These are phyloP conservation scores for Acanthamoeba culbertsoni DNA, from an alignment of 208 protist species.

Conservation along the genomic window DNA sequence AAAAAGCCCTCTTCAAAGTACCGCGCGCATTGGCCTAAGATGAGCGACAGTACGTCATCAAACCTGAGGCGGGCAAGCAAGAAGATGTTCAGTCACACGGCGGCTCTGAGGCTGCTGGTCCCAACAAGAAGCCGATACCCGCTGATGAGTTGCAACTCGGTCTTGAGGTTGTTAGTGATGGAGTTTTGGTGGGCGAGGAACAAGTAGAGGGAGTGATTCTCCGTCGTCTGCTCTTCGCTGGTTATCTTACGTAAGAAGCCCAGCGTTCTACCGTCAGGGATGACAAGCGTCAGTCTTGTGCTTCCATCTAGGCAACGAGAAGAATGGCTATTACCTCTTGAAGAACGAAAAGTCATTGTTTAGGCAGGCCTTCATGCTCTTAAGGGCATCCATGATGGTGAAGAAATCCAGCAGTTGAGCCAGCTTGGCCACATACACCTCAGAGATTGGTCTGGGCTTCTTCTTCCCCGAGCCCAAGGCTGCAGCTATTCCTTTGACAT, in stretches of 20 bases:
- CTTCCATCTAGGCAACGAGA: background rate
- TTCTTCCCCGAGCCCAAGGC: slow-evolving; percentile 63
- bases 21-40: slow-evolving; percentile 70
- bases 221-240: slow-evolving; percentile 78
- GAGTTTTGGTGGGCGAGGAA: slow-evolving; percentile 82
- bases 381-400: slow-evolving; percentile 80
- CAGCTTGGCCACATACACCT: slow-evolving; percentile 55
- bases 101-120: background rate
- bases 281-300: background rate
- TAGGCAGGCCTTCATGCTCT: slow-evolving; percentile 85
- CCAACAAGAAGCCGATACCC: slow-evolving; percentile 61
- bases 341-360: slow-evolving; percentile 87
- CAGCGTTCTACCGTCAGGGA: slow-evolving; percentile 57
- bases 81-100: background rate
- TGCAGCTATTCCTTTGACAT: slow-evolving; percentile 66
- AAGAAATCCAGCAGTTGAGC: slow-evolving; percentile 78
- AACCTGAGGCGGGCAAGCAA: slow-evolving; percentile 49
- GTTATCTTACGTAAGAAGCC: slow-evolving; percentile 74
- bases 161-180: slow-evolving; percentile 77
- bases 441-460: slow-evolving; percentile 58
- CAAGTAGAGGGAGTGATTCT: slow-evolving; percentile 80
- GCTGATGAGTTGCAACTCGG: slow-evolving; percentile 68
- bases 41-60: slow-evolving; percentile 74
- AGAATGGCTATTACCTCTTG: slow-evolving; percentile 72
- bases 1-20: slow-evolving; percentile 71